Evolutionary conservation across 306 rosid genomes (phyloP).

Genomic region (Casuarina glauca): DNA sequence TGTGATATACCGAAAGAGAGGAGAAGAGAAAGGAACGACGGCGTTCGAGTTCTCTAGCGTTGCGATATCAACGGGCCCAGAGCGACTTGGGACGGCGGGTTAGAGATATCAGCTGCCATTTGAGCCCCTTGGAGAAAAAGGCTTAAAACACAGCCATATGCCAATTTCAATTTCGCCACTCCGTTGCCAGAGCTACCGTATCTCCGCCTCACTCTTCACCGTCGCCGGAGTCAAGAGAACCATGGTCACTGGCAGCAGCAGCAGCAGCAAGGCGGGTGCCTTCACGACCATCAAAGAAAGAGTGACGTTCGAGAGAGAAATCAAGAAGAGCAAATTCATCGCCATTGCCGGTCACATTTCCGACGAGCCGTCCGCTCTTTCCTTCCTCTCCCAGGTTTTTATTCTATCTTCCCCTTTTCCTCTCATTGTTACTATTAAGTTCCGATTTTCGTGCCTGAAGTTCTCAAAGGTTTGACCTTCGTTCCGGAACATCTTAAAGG

Average conservation of each 20-base stretch:
- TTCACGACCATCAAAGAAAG: constrained; percentile 68
- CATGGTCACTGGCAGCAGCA: constrained; percentile 44
- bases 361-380: constrained; percentile 73
- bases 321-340: constrained; percentile 90
- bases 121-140: not conserved
- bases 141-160: constrained; percentile 28
- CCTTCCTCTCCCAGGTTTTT: constrained; percentile 75
- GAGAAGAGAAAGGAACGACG: too few species aligned
- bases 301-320: constrained; percentile 61
- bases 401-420: not conserved
- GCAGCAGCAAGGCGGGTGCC: constrained; percentile 39
- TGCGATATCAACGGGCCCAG: too few species aligned
- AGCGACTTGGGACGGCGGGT: too few species aligned
- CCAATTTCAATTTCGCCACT: constrained; percentile 28
- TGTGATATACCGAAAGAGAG: too few species aligned
- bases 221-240: constrained; percentile 35
- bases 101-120: too few species aligned
- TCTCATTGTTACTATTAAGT: not conserved
- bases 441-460: too few species aligned
- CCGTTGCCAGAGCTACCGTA: constrained; percentile 29
- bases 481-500: too few species aligned
- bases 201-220: constrained; percentile 47
- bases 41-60: too few species aligned
- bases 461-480: too few species aligned
- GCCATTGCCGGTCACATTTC: constrained; percentile 75